Evolutionary conservation across 768 basidiomycete species (phyloP), one percentile per base, ranked within the genome.

Genomic region (Daedaleopsis nitida): DNA sequence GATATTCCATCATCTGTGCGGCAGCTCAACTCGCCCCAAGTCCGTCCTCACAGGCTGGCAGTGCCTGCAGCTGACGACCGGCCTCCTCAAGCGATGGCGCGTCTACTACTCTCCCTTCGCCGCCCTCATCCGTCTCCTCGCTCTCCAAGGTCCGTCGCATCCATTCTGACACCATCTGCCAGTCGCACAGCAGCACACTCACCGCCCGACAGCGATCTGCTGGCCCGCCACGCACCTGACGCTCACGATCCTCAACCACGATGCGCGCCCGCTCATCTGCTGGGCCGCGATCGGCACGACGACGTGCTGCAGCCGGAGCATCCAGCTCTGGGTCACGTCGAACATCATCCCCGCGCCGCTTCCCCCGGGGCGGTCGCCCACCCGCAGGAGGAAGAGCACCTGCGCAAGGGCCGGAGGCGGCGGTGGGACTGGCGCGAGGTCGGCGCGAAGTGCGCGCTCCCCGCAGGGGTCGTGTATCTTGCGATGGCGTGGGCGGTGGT

Each of bases 311-410:
- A 89, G 88, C 65, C 83, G 91, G 56, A 85, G 87, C 66, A 83
- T 98, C 57, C 93, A 97, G 76, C 88, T 97, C 61, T 98, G 95
- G 94, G 95, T 97, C 24, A 96, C 95, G 43, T 91, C 88, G 70
- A 98, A 98, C 72, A 83, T 98, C 59, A 75, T 74, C 32, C 63
- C 62, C 49, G 54, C 57, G n/a, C n/a, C n/a, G n/a, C n/a, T n/a
- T n/a, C n/a, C n/a, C n/a, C n/a, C n/a, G n/a, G n/a, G n/a, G n/a
- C n/a, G n/a, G n/a, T n/a, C n/a, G n/a, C n/a, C n/a, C n/a, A n/a
- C n/a, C n/a, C n/a, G n/a, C n/a, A n/a, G 0, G 62, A 60, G 44
- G 69, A 63, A 53, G 67, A 66, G 57, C 64, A 63, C 34, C 56
- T 62, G 58, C 63, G 58, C 49, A 63, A 68, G 23, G 64, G 70